Conservation (phyloP, 2,329 filamentous ascomycete genomes). For the Cytospora chrysosperma region DNA sequence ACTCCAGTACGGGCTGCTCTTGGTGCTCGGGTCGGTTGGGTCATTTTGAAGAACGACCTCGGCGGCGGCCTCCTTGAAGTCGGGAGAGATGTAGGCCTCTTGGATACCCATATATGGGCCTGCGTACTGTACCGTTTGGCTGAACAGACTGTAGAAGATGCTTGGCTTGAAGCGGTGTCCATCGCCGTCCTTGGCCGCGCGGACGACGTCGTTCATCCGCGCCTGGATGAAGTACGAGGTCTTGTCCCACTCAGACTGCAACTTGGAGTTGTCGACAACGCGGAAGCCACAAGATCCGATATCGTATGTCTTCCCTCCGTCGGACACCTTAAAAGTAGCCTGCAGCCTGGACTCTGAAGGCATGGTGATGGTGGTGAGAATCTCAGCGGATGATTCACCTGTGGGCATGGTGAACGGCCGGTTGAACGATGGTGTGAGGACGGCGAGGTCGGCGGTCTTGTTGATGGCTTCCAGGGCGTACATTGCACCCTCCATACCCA, state of each 20-base stretch:
- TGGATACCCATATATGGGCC: slow-evolving; percentile 25
- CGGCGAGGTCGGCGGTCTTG: slow-evolving; percentile 8
- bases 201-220: slow-evolving; percentile 15
- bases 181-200: slow-evolving; percentile 16
- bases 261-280: slow-evolving; percentile 13
- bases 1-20: slow-evolving; percentile 27
- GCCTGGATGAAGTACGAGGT: slow-evolving; percentile 19
- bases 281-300: slow-evolving; percentile 17
- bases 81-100: slow-evolving; percentile 23
- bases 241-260: slow-evolving; percentile 19
- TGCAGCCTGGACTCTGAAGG: not conserved
- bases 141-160: slow-evolving; percentile 30
- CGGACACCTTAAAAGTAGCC: slow-evolving; percentile 18
- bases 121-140: slow-evolving; percentile 26
- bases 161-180: slow-evolving; percentile 21
- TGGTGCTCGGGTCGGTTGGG: slow-evolving; percentile 14
- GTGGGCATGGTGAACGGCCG: slow-evolving; percentile 18
- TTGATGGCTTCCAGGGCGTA: slow-evolving; percentile 14
- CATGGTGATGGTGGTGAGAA: slow-evolving; percentile 20
- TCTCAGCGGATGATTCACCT: slow-evolving; percentile 16
- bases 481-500: slow-evolving; percentile 15
- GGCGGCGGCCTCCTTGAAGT: slow-evolving; percentile 24
- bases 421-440: slow-evolving; percentile 17
- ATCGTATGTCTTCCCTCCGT: slow-evolving; percentile 16
- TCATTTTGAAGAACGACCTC: slow-evolving; percentile 24